Base-by-base conservation (phyloP, 257 asterid genomes). In the Przewalskia tangutica region DNA sequence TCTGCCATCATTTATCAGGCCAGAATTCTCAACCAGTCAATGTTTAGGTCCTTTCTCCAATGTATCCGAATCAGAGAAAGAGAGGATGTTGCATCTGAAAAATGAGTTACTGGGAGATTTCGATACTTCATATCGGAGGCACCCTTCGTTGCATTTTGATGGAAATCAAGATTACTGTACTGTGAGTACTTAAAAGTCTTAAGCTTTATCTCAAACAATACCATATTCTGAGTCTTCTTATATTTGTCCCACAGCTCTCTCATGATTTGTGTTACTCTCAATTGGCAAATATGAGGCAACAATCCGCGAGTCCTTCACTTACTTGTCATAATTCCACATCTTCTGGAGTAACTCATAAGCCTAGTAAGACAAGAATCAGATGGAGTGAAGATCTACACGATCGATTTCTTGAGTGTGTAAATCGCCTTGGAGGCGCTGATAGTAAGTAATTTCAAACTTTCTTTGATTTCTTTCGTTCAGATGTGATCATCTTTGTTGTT, bases 311-410 rank as follows among this genome's bases (percentile, higher is more conserved):
- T 36, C 86, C 82, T 46, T 86, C 81, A 76, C 79, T 27, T 27
- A 27, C 32, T 80, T 73, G 84, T 0, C 48, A 27, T 27, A 89
- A 78, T 67, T 85, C 86, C 48, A 79, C 83, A 59, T 85, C 91
- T 8, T 46, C 85, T 56, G 89, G 84, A 18, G 78, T 83, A 59
- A 82, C 64, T 32, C 40, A 75, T 50, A 83, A 89, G 63, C 84
- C 89, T 5, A 84, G 78, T 77, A 95, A 95, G 88, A 83, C 90
- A 8, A 84, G 98, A 60, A 95, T 95, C 64, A 88, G 99, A 82
- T 95, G 99, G 99, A 95, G 93, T 77, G 97, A 88, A 62, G 97
- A 92, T 75, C 98, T 95, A 55, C 99, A 95, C 48, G 96, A 93
- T 80, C 89, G 92, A 79, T 95, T 95, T 40, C 95, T 93, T 51